Base-by-base conservation (phyloP, 2,329 filamentous ascomycete genomes). In the Fusarium gaditjirri region DNA sequence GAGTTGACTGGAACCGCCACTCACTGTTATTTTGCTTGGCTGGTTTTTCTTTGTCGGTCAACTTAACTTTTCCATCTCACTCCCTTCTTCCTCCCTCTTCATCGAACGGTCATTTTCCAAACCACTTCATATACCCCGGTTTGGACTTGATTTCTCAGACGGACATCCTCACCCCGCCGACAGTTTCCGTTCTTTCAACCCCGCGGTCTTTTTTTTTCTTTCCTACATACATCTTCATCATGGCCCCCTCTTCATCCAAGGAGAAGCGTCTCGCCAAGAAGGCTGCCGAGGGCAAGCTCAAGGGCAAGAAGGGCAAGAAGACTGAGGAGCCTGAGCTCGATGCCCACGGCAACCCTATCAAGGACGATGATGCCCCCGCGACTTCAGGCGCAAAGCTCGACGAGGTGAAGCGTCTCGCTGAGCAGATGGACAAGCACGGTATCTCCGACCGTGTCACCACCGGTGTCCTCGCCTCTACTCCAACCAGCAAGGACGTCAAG, bases 371-470 rank as follows among this genome's bases (percentile, higher is more conserved):
- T 59, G 88, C 89, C 77, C 89, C 92, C 72, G 92, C 92, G 67
- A 94, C 91, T 75, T 87, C 90, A 67, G 88, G 87, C 77, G 89
- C 91, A 76, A 94, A 95, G 86, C 84, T 92, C 82, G 91, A 92
- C 75, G 92, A 92, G 80, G 91, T 98, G 74, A 93, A 94, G 86
- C 94, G 94, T 81, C 89, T 99, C 75, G 91, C 93, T 47, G 88
- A 95, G 60, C 97, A 99, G 86, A 93, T 97, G 89, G 96, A 99
- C 86, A 93, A 97, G 86, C 90, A 97, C 81, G 96, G 96, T 80
- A 88, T 99, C 74, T 98, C 96, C 19, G 96, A 99, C 84, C 93
- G 96, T 83, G 96, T 99, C 83, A 99, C 97, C 69, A 99, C 96
- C 68, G 96, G 96, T 89, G 96, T 99, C 62, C 87, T 99, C 71